phyloP scores from a whole-genome alignment of 2,329 filamentous ascomycete genomes.

The Leptographium wingfieldii region DNA sequence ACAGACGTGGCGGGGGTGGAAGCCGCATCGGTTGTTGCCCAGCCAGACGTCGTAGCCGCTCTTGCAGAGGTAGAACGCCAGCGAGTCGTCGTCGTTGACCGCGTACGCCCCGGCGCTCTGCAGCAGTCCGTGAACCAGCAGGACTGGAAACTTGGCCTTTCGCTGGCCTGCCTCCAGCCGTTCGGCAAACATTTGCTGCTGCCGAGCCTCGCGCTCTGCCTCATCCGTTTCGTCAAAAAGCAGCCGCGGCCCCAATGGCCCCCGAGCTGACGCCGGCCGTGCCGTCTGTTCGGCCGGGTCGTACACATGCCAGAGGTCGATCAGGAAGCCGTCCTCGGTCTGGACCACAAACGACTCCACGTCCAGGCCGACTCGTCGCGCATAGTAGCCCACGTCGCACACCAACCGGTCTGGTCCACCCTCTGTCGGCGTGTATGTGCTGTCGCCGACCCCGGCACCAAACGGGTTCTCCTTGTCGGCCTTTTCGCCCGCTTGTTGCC shows the following conservation, averaged over 20 bases:
- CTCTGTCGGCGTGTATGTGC: constrained; percentile 57
- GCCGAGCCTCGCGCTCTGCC: constrained; percentile 1
- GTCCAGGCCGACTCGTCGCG: constrained; percentile 74
- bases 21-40: constrained; percentile 85
- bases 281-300: constrained; percentile 62
- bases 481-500: neutral
- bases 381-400: constrained; percentile 76
- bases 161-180: constrained; percentile 16
- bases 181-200: constrained; percentile 7
- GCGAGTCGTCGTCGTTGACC: constrained; percentile 75
- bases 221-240: constrained; percentile 39
- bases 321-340: constrained; percentile 87
- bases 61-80: constrained; percentile 88
- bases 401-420: constrained; percentile 68
- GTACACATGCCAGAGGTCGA: constrained; percentile 81
- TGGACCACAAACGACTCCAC: constrained; percentile 73
- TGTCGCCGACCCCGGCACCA: constrained; percentile 13
- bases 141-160: constrained; percentile 59
- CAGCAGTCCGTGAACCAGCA: constrained; percentile 78
- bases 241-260: constrained; percentile 42
- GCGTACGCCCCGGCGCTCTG: constrained; percentile 85
- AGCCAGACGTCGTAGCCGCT: constrained; percentile 92
- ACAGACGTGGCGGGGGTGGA: constrained; percentile 61
- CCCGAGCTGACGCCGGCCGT: constrained; percentile 33
- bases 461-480: constrained; percentile 22